Evolutionary conservation across 306 rosid species (phyloP).

Genomic region (Cicer yamashitae): DNA sequence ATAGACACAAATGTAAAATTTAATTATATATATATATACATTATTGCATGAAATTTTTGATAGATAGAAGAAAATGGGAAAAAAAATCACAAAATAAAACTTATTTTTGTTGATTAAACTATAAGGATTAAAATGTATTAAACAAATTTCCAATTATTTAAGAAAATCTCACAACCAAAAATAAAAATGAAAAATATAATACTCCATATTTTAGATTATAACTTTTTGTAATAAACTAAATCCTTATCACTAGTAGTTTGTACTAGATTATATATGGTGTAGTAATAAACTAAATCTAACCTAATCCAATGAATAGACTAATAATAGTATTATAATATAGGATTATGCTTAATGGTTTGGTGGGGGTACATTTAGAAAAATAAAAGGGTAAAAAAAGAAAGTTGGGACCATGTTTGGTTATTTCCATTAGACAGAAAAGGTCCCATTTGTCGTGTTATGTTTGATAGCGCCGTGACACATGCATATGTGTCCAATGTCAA

Average conservation of each 20-base stretch:
- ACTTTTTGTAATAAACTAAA: too few species aligned
- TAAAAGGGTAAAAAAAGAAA: not conserved
- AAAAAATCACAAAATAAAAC: too few species aligned
- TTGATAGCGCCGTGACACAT: slow-evolving; percentile 40
- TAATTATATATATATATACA: too few species aligned
- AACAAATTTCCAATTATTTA: too few species aligned
- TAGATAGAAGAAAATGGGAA: too few species aligned
- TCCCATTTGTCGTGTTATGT: slow-evolving; percentile 57
- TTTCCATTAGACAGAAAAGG: slow-evolving; percentile 47
- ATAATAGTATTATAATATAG: not conserved
- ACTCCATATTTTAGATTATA: too few species aligned
- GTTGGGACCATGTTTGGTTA: slow-evolving; percentile 23
- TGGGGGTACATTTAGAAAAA: not conserved
- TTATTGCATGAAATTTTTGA: too few species aligned
- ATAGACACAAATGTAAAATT: too few species aligned
- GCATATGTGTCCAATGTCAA: slow-evolving; percentile 49
- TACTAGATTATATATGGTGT: not conserved
- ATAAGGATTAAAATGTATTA: too few species aligned
- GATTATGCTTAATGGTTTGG: slow-evolving; percentile 18
- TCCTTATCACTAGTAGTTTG: not conserved
- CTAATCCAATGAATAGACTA: slow-evolving; percentile 1
- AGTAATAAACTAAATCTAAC: slow-evolving; percentile 1
- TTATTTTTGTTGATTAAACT: too few species aligned
- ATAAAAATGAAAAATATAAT: too few species aligned
- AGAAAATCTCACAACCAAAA: too few species aligned